phyloP scores from a whole-genome alignment of 2,329 filamentous ascomycete species.

The Orbilia oligospora region DNA sequence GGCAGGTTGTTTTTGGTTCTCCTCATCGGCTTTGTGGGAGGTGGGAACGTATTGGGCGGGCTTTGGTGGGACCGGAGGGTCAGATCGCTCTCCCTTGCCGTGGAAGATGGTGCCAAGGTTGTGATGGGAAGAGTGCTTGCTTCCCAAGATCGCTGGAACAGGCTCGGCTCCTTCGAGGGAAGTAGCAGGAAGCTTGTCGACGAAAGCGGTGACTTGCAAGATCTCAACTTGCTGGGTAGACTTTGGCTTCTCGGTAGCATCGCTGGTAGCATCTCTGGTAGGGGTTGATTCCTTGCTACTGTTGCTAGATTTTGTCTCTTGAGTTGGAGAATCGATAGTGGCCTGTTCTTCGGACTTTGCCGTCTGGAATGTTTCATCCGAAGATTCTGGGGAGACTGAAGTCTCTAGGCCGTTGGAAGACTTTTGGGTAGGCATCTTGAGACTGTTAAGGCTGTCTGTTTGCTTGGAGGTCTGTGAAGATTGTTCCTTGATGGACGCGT shows the following conservation, averaged over 20 bases:
- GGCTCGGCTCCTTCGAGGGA: not conserved
- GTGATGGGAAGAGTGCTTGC: not conserved
- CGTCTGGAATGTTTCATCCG: not conserved
- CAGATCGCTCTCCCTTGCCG: not conserved
- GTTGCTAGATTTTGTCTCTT: not conserved
- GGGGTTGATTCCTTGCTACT: not conserved
- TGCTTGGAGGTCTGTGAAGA: not conserved
- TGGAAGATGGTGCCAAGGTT: not conserved
- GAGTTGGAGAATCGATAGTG: not conserved
- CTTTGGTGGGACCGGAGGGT: constrained; percentile 31
- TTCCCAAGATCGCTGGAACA: not conserved
- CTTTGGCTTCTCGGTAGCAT: not conserved
- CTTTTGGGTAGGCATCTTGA: not conserved
- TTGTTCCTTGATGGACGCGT: not conserved
- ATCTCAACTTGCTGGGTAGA: not conserved
- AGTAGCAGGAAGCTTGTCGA: not conserved
- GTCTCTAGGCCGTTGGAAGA: not conserved
- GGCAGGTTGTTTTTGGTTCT: not conserved
- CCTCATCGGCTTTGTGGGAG: not conserved
- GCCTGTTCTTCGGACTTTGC: not conserved
- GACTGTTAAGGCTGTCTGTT: not conserved
- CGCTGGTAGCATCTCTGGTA: too few relatives aligned
- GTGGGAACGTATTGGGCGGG: not conserved
- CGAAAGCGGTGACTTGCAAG: not conserved
- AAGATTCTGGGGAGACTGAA: not conserved